A percentile compares a stretch with the other conserved stretches of the same genome.
Conservation (phyloP, 441 rosid genomes). For the Aquilaria agallochum region DNA sequence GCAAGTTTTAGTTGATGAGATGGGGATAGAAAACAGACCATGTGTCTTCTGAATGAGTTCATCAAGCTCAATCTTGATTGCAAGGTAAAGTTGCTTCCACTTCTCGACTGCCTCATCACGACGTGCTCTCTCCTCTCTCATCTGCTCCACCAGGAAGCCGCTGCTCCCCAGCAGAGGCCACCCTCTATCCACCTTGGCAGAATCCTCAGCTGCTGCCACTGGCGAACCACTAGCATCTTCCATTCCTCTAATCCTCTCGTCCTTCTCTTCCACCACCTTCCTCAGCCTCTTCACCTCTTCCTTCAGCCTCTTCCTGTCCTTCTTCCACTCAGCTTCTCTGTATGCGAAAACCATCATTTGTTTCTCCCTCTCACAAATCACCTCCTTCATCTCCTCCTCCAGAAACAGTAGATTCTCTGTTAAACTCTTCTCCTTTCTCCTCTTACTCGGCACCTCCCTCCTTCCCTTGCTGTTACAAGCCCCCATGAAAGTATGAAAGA, state of each 20-base stretch:
- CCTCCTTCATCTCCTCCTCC: constrained; percentile 40
- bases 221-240: background rate
- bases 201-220: constrained; percentile 5
- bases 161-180: constrained; percentile 23
- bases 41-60: constrained; percentile 64
- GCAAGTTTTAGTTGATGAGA: background rate
- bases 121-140: constrained; percentile 61
- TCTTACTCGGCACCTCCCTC: constrained; percentile 7
- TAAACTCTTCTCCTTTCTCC: constrained; percentile 20
- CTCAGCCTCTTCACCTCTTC: constrained; percentile 60
- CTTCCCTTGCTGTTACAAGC: constrained; percentile 39
- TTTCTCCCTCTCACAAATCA: constrained; percentile 41
- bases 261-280: constrained; percentile 43
- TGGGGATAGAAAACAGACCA: constrained; percentile 12
- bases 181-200: constrained; percentile 12
- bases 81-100: constrained; percentile 81
- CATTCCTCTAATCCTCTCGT: constrained; percentile 31
- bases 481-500: constrained; percentile 29
- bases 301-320: constrained; percentile 59
- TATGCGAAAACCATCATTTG: constrained; percentile 41
- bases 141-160: constrained; percentile 41
- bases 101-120: constrained; percentile 73
- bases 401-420: constrained; percentile 39
- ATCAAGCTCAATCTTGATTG: constrained; percentile 84
- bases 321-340: constrained; percentile 70